phyloP scores from a whole-genome alignment of 352 stramenopile genomes.

The Aphanomyces astaci region DNA sequence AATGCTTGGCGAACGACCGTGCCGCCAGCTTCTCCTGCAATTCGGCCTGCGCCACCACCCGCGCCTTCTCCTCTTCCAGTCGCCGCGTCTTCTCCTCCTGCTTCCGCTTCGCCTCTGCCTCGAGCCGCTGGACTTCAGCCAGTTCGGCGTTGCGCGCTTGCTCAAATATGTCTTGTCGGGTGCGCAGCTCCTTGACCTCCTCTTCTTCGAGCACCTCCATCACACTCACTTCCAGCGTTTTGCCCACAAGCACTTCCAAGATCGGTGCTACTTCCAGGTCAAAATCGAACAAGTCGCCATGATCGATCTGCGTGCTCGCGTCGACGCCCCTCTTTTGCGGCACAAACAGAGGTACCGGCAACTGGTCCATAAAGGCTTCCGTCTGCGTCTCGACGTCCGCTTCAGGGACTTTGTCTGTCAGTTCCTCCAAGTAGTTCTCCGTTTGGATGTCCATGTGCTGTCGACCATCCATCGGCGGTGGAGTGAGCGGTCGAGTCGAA shows the following conservation, averaged over 20 bases:
- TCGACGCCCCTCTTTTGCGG: constrained; percentile 83
- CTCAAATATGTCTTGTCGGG: constrained; percentile 89
- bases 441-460: constrained; percentile 92
- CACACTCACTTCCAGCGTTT: constrained; percentile 91
- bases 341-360: constrained; percentile 75
- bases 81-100: constrained; percentile 87
- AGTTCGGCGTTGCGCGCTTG: constrained; percentile 88
- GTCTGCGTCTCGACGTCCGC: constrained; percentile 88
- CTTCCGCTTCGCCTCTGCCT: constrained; percentile 88
- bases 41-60: constrained; percentile 61
- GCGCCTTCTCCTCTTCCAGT: constrained; percentile 70
- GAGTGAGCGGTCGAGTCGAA: constrained; percentile 55
- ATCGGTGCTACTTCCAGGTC: constrained; percentile 92
- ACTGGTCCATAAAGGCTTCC: constrained; percentile 82
- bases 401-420: constrained; percentile 86
- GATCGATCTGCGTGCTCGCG: constrained; percentile 86
- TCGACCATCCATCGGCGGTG: constrained; percentile 75
- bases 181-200: constrained; percentile 83
- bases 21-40: constrained; percentile 90
- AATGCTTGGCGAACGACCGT: constrained; percentile 81
- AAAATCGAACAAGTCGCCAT: constrained; percentile 93
- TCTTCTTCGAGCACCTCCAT: constrained; percentile 92
- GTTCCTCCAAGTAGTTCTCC: constrained; percentile 91
- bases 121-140: constrained; percentile 89
- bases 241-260: constrained; percentile 92